These are phyloP conservation scores for Paracamarosporium sp. DNA, from an alignment of 2,329 filamentous ascomycete species.

Conservation along the genomic window DNA sequence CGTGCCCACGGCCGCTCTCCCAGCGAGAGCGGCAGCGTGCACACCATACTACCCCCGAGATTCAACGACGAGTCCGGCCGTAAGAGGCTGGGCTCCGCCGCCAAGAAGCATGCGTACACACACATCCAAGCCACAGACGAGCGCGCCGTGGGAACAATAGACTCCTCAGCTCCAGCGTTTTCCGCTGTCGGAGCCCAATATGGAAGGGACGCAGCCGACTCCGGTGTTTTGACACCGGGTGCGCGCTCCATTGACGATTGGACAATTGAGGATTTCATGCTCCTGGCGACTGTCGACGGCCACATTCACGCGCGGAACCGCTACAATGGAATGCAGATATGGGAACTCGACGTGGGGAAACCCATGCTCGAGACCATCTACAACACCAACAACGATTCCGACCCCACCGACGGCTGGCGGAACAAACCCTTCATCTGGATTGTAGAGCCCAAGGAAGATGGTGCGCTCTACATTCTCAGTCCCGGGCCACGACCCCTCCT, in stretches of 20 bases:
- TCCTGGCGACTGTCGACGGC: slow-evolving; percentile 99
- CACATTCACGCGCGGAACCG: slow-evolving; percentile 91
- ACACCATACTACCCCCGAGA: slow-evolving; percentile 31
- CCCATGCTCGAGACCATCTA: slow-evolving; percentile 93
- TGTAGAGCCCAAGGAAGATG: slow-evolving; percentile 88
- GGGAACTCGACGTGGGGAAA: slow-evolving; percentile 83
- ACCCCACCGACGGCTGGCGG: slow-evolving; percentile 40
- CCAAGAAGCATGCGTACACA: slow-evolving; percentile 31
- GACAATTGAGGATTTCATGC: slow-evolving; percentile 99
- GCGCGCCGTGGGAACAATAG: slow-evolving; percentile 94
- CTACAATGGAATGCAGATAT: slow-evolving; percentile 81
- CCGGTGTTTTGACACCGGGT: slow-evolving; percentile 64
- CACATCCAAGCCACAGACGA: slow-evolving; percentile 63
- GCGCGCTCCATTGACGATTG: slow-evolving; percentile 98
- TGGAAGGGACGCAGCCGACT: slow-evolving; percentile 60
- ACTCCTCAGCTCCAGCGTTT: slow-evolving; percentile 77
- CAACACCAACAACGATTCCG: slow-evolving; percentile 68
- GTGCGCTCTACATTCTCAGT: slow-evolving; percentile 84
- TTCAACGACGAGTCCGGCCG: slow-evolving; percentile 22
- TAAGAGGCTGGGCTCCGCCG: slow-evolving; percentile 23
- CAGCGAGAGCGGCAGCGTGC: slow-evolving; percentile 32
- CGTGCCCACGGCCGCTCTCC: slow-evolving; percentile 31
- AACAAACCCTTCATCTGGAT: slow-evolving; percentile 94
- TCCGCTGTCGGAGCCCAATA: slow-evolving; percentile 93
- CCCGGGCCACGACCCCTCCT: slow-evolving; percentile 69